Evolutionary conservation across 768 basidiomycete genomes (phyloP).

Genomic region (Termitomyces titanicus): DNA sequence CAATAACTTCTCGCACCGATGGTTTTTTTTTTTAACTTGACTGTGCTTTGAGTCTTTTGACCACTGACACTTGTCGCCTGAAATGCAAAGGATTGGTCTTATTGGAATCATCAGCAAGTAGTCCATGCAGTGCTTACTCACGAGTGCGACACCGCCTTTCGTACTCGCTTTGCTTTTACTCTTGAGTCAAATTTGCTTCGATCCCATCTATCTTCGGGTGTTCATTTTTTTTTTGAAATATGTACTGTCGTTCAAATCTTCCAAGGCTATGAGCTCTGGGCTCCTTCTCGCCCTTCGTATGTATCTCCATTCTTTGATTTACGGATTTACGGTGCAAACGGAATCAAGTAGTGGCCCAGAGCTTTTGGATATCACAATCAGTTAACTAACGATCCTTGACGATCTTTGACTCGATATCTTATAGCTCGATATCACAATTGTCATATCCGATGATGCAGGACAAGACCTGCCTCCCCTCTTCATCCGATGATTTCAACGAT

Average conservation of each 20-base stretch:
- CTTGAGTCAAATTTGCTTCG: neutral
- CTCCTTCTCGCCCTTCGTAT: neutral
- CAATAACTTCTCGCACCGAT: too few species aligned
- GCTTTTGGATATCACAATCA: neutral
- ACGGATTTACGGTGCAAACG: neutral
- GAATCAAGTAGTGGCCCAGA: too few species aligned
- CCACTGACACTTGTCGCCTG: too few species aligned
- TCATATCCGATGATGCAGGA: neutral
- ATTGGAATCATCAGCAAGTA: too few species aligned
- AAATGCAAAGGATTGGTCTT: too few species aligned
- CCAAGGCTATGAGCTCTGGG: neutral
- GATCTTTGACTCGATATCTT: conserved; percentile 20
- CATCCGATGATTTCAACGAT: neutral
- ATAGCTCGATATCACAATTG: neutral
- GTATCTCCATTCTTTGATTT: neutral
- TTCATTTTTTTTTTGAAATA: neutral
- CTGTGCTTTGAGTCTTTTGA: too few species aligned
- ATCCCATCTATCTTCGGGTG: too few species aligned
- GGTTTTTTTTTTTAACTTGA: too few species aligned
- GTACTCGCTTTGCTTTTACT: too few species aligned
- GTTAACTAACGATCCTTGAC: conserved; percentile 22
- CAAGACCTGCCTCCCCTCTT: too few species aligned
- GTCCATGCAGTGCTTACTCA: too few species aligned
- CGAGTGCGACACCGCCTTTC: neutral
- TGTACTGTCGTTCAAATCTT: too few species aligned